Conservation (phyloP, 371 early-diverging fungal genomes). For the Gilbertella persicaria region DNA sequence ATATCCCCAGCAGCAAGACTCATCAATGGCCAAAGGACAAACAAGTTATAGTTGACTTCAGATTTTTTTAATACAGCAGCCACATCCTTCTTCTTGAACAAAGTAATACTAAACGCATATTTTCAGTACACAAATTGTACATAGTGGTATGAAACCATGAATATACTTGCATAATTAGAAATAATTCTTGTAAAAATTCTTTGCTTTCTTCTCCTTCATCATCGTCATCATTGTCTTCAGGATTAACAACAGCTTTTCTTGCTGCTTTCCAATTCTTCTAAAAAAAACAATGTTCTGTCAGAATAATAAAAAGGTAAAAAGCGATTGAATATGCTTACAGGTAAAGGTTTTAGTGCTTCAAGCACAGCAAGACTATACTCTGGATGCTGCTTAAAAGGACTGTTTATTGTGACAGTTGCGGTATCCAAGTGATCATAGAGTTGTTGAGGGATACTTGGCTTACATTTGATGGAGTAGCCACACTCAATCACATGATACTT, state of each 20-base stretch:
- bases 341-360: background rate
- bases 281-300: background rate
- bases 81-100: too few relatives aligned
- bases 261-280: too few relatives aligned
- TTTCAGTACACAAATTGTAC: too few relatives aligned
- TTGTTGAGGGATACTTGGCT: constrained; percentile 5
- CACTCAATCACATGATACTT: constrained; percentile 13
- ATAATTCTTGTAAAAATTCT: too few relatives aligned
- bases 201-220: too few relatives aligned
- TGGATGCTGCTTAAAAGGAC: background rate
- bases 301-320: background rate
- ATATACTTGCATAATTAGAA: too few relatives aligned
- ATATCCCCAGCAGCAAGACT: constrained; percentile 9
- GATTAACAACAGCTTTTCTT: too few relatives aligned
- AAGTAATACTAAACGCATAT: too few relatives aligned
- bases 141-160: too few relatives aligned
- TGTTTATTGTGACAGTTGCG: background rate
- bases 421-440: constrained; percentile 1
- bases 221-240: too few relatives aligned
- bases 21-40: constrained; percentile 12
- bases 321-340: background rate
- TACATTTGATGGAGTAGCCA: constrained; percentile 19
- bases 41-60: constrained; percentile 11
- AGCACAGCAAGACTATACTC: background rate
- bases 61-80: background rate